phyloP scores from a whole-genome alignment of 129 eudicot genomes.

The Deinandra increscens region DNA sequence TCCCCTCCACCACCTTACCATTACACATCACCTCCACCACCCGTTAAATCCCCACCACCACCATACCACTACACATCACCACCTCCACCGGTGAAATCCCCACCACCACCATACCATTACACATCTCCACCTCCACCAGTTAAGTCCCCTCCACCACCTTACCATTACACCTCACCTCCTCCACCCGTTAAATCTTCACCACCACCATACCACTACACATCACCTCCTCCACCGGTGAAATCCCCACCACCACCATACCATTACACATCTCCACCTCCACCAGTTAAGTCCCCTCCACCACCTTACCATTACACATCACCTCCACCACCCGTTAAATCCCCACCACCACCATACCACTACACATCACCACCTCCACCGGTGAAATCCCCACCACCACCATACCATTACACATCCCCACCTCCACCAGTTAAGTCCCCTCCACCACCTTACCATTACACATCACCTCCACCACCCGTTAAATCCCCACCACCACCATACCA shows the following conservation, averaged over 20 bases:
- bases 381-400: slow-evolving; percentile 26
- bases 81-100: slow-evolving; percentile 21
- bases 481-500: no score
- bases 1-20: slow-evolving; percentile 33
- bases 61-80: slow-evolving; percentile 35
- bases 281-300: slow-evolving; percentile 29
- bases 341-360: no score
- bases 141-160: no score
- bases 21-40: slow-evolving; percentile 33
- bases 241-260: slow-evolving; percentile 32
- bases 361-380: slow-evolving; percentile 22
- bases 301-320: slow-evolving; percentile 30
- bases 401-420: slow-evolving; percentile 33
- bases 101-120: slow-evolving; percentile 34
- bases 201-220: slow-evolving; percentile 24
- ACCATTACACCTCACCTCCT: no score
- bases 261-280: slow-evolving; percentile 36
- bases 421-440: slow-evolving; percentile 31
- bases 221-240: slow-evolving; percentile 20
- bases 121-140: no score
- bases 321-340: slow-evolving; percentile 43
- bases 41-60: slow-evolving; percentile 19
- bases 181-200: slow-evolving; percentile 24
- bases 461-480: slow-evolving; percentile 41
- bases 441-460: slow-evolving; percentile 31